Base-by-base conservation (phyloP, 129 eudicot genomes). In the Tagetes patula region DNA sequence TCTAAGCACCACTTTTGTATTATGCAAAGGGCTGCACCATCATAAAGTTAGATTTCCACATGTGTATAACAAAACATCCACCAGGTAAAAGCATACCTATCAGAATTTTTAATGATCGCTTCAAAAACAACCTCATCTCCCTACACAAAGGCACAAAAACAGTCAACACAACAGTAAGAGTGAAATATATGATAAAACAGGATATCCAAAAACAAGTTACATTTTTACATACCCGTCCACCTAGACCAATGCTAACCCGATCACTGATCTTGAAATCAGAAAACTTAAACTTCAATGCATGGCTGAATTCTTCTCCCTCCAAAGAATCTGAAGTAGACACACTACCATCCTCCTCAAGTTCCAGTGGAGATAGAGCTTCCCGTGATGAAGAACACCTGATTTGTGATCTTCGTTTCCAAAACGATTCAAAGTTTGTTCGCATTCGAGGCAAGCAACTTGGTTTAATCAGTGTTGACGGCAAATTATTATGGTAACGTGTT, bases 221-320 rank as follows among this genome's bases (percentile, higher is more conserved):
- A 71, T 56, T 45, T 61, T 39, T 14, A n/a, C 72, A 11, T 88
- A 95, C 99, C 91, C 91, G 80, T 58, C 96, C 90, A 55, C 96
- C 91, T 38, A 88, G 97, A 54, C 99, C 99, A 82, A 83, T 80
- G 90, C 99, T 88, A 71, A 95, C 96, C 4, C 85, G 80, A 80
- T 95, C 97, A 58, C 84, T 77, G 46, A 90, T 84, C 69, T 78
- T 79, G 62, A 95, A 95, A 84, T 95, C 99, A 47, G 95, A 85
- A 80, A 85, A 81, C 41, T 80, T 79, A 70, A 90, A 95, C 88
- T 87, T 90, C 14, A 79, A 80, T 45, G 86, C 99, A 68, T 86
- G 92, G 62, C 92, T 84, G 30, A 95, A 80, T 73, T 95, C 99
- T 76, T 81, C 90, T 71, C 85, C 92, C 36, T 82, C 90, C 65